Percentiles rank a stretch among this genome's conserved stretches.
phyloP scores from a whole-genome alignment of 176 grass and related monocot genomes.

The Secale cereale region DNA sequence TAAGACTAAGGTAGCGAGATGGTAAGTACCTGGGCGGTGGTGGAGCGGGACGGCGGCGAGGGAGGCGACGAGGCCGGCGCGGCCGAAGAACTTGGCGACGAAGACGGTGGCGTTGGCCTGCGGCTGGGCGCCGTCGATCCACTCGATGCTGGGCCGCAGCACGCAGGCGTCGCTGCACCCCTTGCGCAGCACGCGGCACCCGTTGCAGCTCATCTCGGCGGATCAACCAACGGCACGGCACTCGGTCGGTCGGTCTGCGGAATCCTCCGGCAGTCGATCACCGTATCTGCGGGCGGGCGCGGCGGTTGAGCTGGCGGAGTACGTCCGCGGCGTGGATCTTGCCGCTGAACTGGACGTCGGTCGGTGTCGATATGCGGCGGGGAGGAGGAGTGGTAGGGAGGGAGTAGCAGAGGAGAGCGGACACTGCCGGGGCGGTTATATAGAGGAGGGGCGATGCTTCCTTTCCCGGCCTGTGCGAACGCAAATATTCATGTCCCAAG shows the following conservation, averaged over 20 bases:
- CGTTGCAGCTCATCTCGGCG: slow-evolving; percentile 80
- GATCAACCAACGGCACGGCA: no score
- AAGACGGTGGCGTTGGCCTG: slow-evolving; percentile 90
- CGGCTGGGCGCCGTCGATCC: slow-evolving; percentile 66
- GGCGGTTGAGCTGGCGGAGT: neutral
- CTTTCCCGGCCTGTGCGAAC: neutral
- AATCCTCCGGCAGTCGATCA: neutral
- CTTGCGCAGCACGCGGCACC: slow-evolving; percentile 76
- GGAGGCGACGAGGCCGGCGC: slow-evolving; percentile 74
- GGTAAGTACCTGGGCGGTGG: slow-evolving; percentile 44
- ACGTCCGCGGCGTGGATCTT: neutral
- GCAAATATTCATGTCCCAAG: neutral
- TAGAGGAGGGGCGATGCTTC: neutral
- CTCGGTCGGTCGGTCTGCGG: no score
- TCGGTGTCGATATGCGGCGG: neutral
- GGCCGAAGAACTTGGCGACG: slow-evolving; percentile 95
- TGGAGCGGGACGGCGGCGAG: slow-evolving; percentile 57
- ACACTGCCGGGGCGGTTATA: neutral
- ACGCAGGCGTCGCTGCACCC: slow-evolving; percentile 82
- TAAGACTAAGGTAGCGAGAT: no score
- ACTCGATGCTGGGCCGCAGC: slow-evolving; percentile 69
- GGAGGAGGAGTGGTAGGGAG: neutral
- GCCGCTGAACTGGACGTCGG: neutral
- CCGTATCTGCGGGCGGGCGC: neutral
- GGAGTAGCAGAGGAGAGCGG: neutral